Evolutionary conservation across 345 rosid species (phyloP).

Genomic region (Chamaenerion angustifolium): DNA sequence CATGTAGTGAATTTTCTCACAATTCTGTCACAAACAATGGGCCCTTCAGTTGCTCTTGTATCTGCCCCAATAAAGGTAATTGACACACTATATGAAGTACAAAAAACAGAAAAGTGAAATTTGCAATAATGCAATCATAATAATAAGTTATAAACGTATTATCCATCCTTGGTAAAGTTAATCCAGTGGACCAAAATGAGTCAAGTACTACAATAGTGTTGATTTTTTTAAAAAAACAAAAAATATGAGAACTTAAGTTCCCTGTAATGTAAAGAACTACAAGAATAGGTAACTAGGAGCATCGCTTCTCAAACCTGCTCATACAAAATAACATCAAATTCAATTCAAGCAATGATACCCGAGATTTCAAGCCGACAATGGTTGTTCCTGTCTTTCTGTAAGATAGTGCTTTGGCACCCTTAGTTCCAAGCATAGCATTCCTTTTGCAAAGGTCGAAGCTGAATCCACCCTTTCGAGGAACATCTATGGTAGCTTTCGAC

Average conservation of each 20-base stretch:
- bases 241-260: too few species aligned
- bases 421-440: slow-evolving; percentile 56
- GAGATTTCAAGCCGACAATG: slow-evolving; percentile 69
- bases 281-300: too few species aligned
- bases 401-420: slow-evolving; percentile 54
- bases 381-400: slow-evolving; percentile 87
- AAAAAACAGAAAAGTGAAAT: not conserved
- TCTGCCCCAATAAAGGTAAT: slow-evolving; percentile 78
- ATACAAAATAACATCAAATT: too few species aligned
- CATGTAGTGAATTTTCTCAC: slow-evolving; percentile 97
- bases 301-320: not conserved
- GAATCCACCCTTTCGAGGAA: slow-evolving; percentile 62
- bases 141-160: too few species aligned
- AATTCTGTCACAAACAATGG: slow-evolving; percentile 95
- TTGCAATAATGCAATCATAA: too few species aligned
- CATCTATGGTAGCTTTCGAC: slow-evolving; percentile 34
- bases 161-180: too few species aligned
- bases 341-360: slow-evolving; percentile 20
- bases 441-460: slow-evolving; percentile 80
- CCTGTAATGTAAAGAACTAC: too few species aligned
- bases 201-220: too few species aligned
- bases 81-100: too few species aligned
- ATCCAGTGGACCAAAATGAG: too few species aligned
- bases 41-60: slow-evolving; percentile 57
- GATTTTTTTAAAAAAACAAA: too few species aligned